A percentile compares a stretch with the other conserved stretches of the same genome.
Evolutionary conservation across 2,329 filamentous ascomycete species (phyloP).

Genomic region (Colletotrichum magnum): DNA sequence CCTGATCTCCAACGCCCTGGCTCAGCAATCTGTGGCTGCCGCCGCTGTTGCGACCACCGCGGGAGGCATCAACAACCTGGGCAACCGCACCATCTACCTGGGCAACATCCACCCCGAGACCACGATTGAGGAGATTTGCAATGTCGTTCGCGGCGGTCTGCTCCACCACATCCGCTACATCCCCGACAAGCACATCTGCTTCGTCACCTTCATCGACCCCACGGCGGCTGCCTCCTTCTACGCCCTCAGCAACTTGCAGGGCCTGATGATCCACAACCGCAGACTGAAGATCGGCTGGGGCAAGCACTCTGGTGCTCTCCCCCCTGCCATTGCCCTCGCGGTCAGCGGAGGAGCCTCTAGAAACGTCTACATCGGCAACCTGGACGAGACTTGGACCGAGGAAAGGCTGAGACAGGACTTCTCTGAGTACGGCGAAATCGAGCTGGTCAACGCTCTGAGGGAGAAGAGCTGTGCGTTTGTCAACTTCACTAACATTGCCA

Average conservation of each 20-base stretch:
- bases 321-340: constrained; percentile 94
- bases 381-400: constrained; percentile 98
- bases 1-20: constrained; percentile 94
- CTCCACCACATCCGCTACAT: constrained; percentile 99
- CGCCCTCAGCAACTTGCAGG: constrained; percentile 95
- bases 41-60: constrained; percentile 97
- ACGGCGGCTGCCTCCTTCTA: constrained; percentile 98
- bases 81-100: constrained; percentile 97
- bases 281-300: constrained; percentile 99
- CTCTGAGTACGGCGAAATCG: constrained; percentile 96
- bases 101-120: constrained; percentile 99
- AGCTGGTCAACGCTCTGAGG: constrained; percentile 94
- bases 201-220: constrained; percentile 99
- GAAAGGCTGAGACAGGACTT: constrained; percentile 97
- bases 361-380: constrained; percentile 97
- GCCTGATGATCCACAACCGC: constrained; percentile 98
- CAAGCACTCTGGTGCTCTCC: constrained; percentile 97
- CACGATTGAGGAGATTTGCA: constrained; percentile 99
- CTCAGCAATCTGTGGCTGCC: constrained; percentile 96
- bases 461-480: constrained; percentile 99
- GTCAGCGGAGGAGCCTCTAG: constrained; percentile 97
- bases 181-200: constrained; percentile 99
- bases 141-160: constrained; percentile 94
- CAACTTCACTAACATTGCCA: constrained; percentile 99
- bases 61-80: constrained; percentile 96